These are phyloP conservation scores for Sclerotinia minor DNA, from an alignment of 2,329 filamentous ascomycete species.

Conservation along the genomic window DNA sequence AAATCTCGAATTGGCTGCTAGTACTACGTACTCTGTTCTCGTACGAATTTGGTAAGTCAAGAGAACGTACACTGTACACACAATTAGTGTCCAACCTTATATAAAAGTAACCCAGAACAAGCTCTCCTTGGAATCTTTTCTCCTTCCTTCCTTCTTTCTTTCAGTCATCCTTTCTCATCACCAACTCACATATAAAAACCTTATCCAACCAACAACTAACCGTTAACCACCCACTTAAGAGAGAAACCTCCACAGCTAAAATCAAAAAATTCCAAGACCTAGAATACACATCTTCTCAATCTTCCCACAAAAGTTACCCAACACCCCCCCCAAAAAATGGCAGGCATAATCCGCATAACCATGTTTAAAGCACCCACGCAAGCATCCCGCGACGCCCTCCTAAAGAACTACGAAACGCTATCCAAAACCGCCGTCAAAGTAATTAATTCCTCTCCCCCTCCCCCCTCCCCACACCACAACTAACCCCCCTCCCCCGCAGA, in stretches of 20 bases:
- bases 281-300: neutral
- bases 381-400: constrained; percentile 46
- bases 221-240: neutral
- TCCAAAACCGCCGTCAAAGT: constrained; percentile 48
- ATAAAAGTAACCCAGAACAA: neutral
- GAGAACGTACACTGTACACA: too few relatives aligned
- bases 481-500: constrained; percentile 42
- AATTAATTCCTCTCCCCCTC: constrained; percentile 7
- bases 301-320: constrained; percentile 32
- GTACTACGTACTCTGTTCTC: neutral
- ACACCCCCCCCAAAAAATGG: constrained; percentile 25
- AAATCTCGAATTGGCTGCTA: neutral
- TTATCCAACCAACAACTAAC: too few relatives aligned
- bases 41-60: neutral
- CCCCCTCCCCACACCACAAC: constrained; percentile 47
- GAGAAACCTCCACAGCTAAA: neutral
- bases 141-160: neutral
- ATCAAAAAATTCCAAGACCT: neutral
- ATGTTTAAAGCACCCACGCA: constrained; percentile 54
- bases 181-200: neutral
- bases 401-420: constrained; percentile 43
- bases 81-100: too few relatives aligned
- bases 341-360: constrained; percentile 50
- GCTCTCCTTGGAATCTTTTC: neutral
- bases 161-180: neutral